These are phyloP conservation scores for Corylus heterophylla DNA, from an alignment of 306 rosid species.

Conservation along the genomic window DNA sequence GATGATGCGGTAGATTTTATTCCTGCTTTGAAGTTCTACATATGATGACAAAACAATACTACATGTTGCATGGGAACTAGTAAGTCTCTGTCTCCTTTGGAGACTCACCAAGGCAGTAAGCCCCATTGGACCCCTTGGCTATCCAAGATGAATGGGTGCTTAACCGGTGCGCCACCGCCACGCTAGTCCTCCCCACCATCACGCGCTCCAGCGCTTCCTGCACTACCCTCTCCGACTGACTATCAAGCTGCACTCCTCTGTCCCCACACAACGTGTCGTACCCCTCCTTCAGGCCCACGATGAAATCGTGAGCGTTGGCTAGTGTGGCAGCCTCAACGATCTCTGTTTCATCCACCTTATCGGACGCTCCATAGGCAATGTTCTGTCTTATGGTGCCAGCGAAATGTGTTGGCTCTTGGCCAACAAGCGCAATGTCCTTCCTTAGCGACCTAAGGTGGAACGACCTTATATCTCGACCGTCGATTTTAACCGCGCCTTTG, in stretches of 20 bases:
- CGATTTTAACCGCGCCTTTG: conserved; percentile 53
- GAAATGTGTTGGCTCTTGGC: conserved; percentile 81
- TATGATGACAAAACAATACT: too few species aligned
- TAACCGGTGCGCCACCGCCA: conserved; percentile 90
- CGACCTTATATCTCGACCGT: conserved; percentile 61
- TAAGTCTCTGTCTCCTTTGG: conserved; percentile 42
- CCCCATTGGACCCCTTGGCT: conserved; percentile 60
- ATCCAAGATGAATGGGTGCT: conserved; percentile 69
- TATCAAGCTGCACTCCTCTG: conserved; percentile 78
- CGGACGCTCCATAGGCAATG: conserved; percentile 54
- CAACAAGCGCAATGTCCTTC: conserved; percentile 70
- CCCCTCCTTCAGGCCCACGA: conserved; percentile 64
- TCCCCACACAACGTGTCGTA: conserved; percentile 80
- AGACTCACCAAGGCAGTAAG: conserved; percentile 66
- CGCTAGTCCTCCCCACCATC: conserved; percentile 92
- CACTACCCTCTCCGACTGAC: conserved; percentile 75
- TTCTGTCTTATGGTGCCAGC: conserved; percentile 75
- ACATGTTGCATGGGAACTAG: too few species aligned
- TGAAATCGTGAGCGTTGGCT: conserved; percentile 88
- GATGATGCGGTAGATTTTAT: too few species aligned
- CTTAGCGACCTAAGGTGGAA: conserved; percentile 61
- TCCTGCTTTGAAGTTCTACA: too few species aligned
- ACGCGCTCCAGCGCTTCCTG: conserved; percentile 78
- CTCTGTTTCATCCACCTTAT: conserved; percentile 51
- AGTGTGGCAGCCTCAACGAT: conserved; percentile 66